A percentile compares a stretch with the other conserved stretches of the same genome.
Conservation (phyloP, 1,284 basidiomycete species). For the Heliocybe sulcata region DNA sequence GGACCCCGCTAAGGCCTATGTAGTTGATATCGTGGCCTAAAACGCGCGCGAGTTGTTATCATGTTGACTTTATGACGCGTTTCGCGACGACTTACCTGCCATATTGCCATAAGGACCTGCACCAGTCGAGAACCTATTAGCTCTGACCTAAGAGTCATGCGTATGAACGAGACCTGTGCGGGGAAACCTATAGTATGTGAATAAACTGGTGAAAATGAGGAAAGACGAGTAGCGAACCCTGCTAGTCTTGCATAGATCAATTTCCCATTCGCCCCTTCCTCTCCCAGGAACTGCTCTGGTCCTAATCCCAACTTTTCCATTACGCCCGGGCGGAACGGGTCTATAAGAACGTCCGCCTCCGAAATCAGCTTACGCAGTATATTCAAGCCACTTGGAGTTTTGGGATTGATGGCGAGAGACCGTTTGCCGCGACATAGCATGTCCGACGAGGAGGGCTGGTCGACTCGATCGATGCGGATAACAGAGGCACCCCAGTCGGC, state of each 20-base stretch:
- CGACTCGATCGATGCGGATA: conserved; percentile 64
- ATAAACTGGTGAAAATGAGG: background rate
- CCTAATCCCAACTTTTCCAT: conserved; percentile 74
- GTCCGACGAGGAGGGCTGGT: conserved; percentile 32
- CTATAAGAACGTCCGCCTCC: conserved; percentile 74
- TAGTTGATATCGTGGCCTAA: conserved; percentile 83
- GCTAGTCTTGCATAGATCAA: conserved; percentile 61
- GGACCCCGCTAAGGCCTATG: conserved; percentile 72
- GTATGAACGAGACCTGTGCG: conserved; percentile 34
- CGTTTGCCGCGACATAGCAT: conserved; percentile 67
- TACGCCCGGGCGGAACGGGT: conserved; percentile 80
- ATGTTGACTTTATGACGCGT: background rate
- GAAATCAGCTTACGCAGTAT: conserved; percentile 53
- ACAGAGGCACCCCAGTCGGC: conserved; percentile 81
- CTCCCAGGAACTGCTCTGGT: conserved; percentile 59
- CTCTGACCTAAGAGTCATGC: background rate
- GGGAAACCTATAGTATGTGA: conserved; percentile 38
- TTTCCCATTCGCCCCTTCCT: conserved; percentile 46
- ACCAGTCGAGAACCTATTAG: background rate
- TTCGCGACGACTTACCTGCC: conserved; percentile 44
- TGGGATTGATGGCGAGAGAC: conserved; percentile 64
- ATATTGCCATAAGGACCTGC: conserved; percentile 59
- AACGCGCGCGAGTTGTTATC: too few species aligned
- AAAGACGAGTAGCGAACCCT: conserved; percentile 32
- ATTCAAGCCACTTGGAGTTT: conserved; percentile 50